Evolutionary conservation across 208 protist species (phyloP).

Genomic region (Acanthamoeba sp.): DNA sequence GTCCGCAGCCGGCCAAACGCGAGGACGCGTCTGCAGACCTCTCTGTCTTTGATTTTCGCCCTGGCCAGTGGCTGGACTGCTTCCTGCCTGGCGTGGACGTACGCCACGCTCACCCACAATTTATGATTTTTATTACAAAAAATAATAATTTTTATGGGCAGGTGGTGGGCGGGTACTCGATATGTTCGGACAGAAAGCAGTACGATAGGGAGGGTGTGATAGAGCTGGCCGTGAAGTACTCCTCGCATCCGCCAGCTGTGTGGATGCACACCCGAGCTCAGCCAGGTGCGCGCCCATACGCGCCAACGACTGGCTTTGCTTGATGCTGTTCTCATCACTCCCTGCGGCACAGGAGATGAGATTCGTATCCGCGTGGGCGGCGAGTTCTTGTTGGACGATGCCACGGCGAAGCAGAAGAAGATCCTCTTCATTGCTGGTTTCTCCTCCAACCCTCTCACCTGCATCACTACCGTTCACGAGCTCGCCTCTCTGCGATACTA

Average conservation of each 20-base stretch:
- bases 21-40: background rate
- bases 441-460: no score
- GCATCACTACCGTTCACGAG: no score
- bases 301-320: background rate
- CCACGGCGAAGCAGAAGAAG: background rate
- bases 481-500: no score
- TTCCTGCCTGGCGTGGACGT: slow-evolving; percentile 6
- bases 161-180: slow-evolving; percentile 55
- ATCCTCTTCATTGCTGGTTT: background rate
- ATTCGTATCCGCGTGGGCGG: slow-evolving; percentile 23
- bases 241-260: slow-evolving; percentile 10
- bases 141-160: background rate
- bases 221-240: slow-evolving; percentile 42
- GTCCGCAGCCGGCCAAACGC: background rate
- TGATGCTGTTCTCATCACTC: background rate
- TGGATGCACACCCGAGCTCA: slow-evolving; percentile 37
- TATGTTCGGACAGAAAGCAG: slow-evolving; percentile 7
- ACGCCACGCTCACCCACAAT: background rate
- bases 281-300: background rate
- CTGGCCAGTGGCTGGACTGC: slow-evolving; percentile 44
- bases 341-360: background rate
- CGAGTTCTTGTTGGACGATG: slow-evolving; percentile 14
- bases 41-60: background rate
- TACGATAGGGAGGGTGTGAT: slow-evolving; percentile 15
- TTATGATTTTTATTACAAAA: background rate